Percentiles rank a stretch among this genome's conserved stretches.
These are phyloP conservation scores for Gliomastix tumulicola DNA, from an alignment of 2,329 filamentous ascomycete genomes.

Conservation along the genomic window DNA sequence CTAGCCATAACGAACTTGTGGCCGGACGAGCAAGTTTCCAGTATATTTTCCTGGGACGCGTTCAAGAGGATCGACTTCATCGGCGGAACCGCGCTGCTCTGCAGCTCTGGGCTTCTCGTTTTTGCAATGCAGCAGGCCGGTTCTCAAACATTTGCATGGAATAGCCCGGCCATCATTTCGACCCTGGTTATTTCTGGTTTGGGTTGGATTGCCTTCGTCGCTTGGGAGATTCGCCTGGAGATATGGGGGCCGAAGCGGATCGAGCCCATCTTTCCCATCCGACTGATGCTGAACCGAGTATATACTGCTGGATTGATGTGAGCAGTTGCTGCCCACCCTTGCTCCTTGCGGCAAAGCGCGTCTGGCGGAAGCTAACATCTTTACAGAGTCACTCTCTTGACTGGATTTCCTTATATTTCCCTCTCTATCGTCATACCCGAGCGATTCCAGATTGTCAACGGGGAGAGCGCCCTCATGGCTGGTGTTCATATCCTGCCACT, in stretches of 20 bases:
- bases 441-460: slow-evolving; percentile 52
- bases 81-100: slow-evolving; percentile 41
- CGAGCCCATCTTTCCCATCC: slow-evolving; percentile 48
- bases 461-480: slow-evolving; percentile 42
- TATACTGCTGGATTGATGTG: slow-evolving; percentile 45
- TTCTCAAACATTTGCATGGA: slow-evolving; percentile 43
- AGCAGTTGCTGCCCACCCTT: slow-evolving; percentile 13
- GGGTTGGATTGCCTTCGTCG: slow-evolving; percentile 39
- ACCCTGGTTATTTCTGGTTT: slow-evolving; percentile 39
- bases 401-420: slow-evolving; percentile 50
- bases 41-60: slow-evolving; percentile 30
- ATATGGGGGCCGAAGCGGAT: slow-evolving; percentile 26
- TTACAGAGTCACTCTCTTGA: slow-evolving; percentile 46
- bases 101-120: slow-evolving; percentile 45
- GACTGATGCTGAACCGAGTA: slow-evolving; percentile 37
- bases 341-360: no score
- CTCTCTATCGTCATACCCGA: slow-evolving; percentile 54
- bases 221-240: slow-evolving; percentile 43
- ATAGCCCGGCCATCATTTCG: slow-evolving; percentile 39
- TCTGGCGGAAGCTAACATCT: slow-evolving; percentile 7
- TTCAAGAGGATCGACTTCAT: slow-evolving; percentile 44
- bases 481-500: slow-evolving; percentile 53
- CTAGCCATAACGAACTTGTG: slow-evolving; percentile 38
- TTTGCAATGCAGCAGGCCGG: slow-evolving; percentile 52
- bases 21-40: slow-evolving; percentile 27